Conservation (phyloP, 305 asterid genomes). For the Plantago rigida region DNA sequence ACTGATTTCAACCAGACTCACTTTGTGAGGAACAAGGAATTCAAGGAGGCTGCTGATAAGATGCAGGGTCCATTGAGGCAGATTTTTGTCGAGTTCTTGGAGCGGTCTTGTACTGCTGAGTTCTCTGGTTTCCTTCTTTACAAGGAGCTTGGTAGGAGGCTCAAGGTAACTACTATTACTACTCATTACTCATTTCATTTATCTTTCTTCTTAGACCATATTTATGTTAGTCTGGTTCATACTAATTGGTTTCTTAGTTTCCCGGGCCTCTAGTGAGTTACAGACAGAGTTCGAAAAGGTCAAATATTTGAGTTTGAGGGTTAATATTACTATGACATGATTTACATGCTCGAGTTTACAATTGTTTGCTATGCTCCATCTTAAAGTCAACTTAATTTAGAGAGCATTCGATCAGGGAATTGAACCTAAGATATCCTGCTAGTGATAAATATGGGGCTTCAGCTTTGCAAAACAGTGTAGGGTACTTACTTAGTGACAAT, state of each 20-base stretch:
- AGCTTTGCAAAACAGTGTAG: too few species aligned
- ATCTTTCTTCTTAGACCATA: too few species aligned
- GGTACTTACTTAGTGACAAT: neutral
- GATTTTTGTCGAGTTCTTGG: slow-evolving; percentile 87
- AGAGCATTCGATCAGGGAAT: neutral
- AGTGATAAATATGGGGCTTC: too few species aligned
- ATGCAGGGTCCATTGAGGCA: slow-evolving; percentile 72
- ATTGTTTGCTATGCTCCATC: neutral
- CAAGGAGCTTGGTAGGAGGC: slow-evolving; percentile 93
- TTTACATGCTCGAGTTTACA: neutral
- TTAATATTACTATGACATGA: too few species aligned
- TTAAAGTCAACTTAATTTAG: neutral
- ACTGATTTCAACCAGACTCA: slow-evolving; percentile 90
- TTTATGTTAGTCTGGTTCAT: neutral
- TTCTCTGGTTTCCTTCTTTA: slow-evolving; percentile 94
- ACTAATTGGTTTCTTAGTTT: neutral
- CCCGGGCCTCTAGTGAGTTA: too few species aligned
- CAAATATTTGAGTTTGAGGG: too few species aligned
- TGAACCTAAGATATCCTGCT: too few species aligned
- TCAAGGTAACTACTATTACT: slow-evolving; percentile 41
- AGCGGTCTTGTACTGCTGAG: slow-evolving; percentile 97
- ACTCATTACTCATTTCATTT: neutral
- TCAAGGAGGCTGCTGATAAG: slow-evolving; percentile 90
- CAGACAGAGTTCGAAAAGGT: too few species aligned
- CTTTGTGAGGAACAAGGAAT: slow-evolving; percentile 74